Evolutionary conservation across 305 asterid genomes (phyloP), one percentile per base, ranked within the genome.

Genomic region (Caryopteris hybrid): DNA sequence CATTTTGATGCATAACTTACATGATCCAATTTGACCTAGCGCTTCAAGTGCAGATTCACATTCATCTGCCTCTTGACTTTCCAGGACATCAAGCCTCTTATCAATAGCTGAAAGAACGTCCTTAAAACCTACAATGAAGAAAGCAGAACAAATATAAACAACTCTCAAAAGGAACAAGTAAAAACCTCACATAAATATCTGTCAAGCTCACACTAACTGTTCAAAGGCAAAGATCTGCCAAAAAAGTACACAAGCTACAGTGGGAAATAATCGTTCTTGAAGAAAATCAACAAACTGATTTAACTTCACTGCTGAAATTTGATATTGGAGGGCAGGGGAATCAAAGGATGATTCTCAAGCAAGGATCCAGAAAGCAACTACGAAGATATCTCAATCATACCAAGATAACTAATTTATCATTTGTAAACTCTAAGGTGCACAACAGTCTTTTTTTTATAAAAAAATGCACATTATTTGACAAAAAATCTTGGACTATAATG

Each of bases 21-120:
- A 85, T 43, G 81, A 81, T 66, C 97, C 97, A 79, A 91, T 88
- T 74, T 87, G 96, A 73, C 99, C 99, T 79, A 91, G 78, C 57
- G 96, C 91, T 75, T 93, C 99, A 43, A 93, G 85, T 33, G 96
- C 97, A 73, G 93, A 86, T 89, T 93, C 99, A 77, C 83, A 85
- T 78, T 88, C 97, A 79, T 93, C 93, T 12, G 88, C 82, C 33
- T 87, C 88, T 75, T 78, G 81, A 72, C 82, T 80, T 62, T 76
- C 87, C 71, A 84, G 78, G 60, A 80, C 76, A 57, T 76, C 82
- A 69, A 91, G 79, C 82, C 92, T 91, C 78, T 76, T 69, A 50
- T 84, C 92, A 57, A 91, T 88, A 58, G 96, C 85, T 41, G 89
- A 74, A 76, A 94, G 73, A 69, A 89, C 80, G 47, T 68, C 72